Evolutionary conservation across 108 stramenopile genomes (phyloP), one percentile per base, ranked within the genome.

Genomic region (Cyclostephanos invisitatus): DNA sequence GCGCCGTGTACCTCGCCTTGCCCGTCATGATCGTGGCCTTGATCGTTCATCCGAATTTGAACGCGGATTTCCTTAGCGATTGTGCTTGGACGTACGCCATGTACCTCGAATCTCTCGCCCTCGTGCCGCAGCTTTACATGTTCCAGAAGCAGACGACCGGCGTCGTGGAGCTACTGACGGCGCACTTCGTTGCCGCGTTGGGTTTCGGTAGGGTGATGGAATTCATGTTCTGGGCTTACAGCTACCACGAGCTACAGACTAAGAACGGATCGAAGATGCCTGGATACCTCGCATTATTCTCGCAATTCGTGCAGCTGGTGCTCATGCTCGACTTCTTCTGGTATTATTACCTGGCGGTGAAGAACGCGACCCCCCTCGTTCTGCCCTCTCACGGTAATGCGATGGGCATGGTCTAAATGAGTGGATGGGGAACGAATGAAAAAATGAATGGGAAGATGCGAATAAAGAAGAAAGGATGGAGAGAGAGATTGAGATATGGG

Each of bases 281-380:
- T 49, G 99, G 99, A 44, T 95, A 97, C 73, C 69, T 98, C 36
- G 98, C 98, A n/a, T 82, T 99, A 42, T 83, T 97, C 70, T 82
- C 96, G 12, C 99, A 98, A 83, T 89, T 98, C 64, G 80, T 95
- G n/a, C 98, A 99, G 74, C 82, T 98, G 64, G 83, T 96, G 60
- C 77, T 98, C 63, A 98, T 99, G 97, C 74, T 88, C 27, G 97
- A 98, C 64, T 99, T 98, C 83, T 98, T 98, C 86, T 98, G 94
- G 89, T 97, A 97, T 65, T 99, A 99, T 85, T 88, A 96, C 74
- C 80, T 88, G 47, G 91, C 96, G 21, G 89, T 96, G 7, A 90
- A 91, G 73, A 93, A 90, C 76, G 91, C 93, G 29, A 96, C 90
- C 48, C 92, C 95, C 6, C 72, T 96, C 72, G 91, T 94, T 46